Evolutionary conservation across 2,329 filamentous ascomycete species (phyloP).

Genomic region (Fusarium cyanostomum): DNA sequence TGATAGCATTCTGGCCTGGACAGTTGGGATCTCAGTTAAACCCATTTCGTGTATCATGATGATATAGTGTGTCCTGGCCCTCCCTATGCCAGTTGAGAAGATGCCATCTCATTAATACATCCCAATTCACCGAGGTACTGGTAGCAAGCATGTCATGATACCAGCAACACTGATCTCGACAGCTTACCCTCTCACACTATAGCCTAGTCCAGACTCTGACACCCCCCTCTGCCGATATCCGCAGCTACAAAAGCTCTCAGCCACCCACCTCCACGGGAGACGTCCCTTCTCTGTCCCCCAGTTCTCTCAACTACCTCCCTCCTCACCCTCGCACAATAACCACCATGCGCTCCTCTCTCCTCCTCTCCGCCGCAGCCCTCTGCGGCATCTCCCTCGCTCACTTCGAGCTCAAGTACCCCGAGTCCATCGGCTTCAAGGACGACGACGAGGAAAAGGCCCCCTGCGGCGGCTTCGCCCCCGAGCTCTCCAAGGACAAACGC

Average conservation of each 20-base stretch:
- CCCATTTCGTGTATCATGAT: too few species aligned
- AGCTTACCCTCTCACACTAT: background rate
- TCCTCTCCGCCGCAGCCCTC: slow-evolving; percentile 52
- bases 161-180: too few species aligned
- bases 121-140: too few species aligned
- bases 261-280: slow-evolving; percentile 12
- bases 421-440: slow-evolving; percentile 58
- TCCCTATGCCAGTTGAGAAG: too few species aligned
- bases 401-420: slow-evolving; percentile 62
- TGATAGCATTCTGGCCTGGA: too few species aligned
- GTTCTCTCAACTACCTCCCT: background rate
- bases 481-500: slow-evolving; percentile 58
- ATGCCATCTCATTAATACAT: too few species aligned
- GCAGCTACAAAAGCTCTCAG: slow-evolving; percentile 35
- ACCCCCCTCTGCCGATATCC: slow-evolving; percentile 23
- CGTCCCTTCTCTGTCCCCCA: background rate
- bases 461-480: slow-evolving; percentile 63
- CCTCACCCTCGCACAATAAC: background rate
- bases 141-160: too few species aligned
- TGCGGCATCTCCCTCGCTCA: slow-evolving; percentile 58
- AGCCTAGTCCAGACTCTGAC: slow-evolving; percentile 17
- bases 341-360: slow-evolving; percentile 49
- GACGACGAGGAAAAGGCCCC: slow-evolving; percentile 57
- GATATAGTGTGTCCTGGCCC: too few species aligned
- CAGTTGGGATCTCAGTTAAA: too few species aligned